These are phyloP conservation scores for Juglanconis oblonga DNA, from an alignment of 2,329 filamentous ascomycete genomes.

Conservation along the genomic window DNA sequence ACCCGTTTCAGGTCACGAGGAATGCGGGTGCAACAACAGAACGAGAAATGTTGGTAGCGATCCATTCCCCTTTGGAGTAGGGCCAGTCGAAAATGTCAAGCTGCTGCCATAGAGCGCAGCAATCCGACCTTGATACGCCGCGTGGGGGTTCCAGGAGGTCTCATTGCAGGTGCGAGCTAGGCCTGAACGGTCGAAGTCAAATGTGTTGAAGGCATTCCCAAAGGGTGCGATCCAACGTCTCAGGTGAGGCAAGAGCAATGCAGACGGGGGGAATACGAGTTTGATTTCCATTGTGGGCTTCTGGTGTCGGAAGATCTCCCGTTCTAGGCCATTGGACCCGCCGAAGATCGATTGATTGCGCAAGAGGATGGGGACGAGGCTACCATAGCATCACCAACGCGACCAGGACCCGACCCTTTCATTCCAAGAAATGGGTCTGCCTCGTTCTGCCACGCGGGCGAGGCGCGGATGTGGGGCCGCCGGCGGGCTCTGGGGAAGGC, in stretches of 20 bases:
- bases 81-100: not conserved
- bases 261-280: conserved; percentile 6
- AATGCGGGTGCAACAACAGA: not conserved
- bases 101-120: not conserved
- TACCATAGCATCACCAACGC: no score
- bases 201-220: conserved; percentile 12
- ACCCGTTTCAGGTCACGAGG: not conserved
- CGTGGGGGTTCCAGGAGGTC: conserved; percentile 4
- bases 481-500: no score
- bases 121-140: not conserved
- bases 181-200: conserved; percentile 11
- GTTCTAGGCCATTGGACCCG: not conserved
- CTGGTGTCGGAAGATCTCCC: not conserved
- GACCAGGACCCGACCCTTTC: no score
- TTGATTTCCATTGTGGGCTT: not conserved
- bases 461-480: no score
- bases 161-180: not conserved
- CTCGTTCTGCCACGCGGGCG: no score
- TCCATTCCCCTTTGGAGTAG: no score
- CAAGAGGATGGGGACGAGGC: not conserved
- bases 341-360: not conserved
- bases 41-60: not conserved
- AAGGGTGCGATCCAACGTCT: conserved; percentile 4
- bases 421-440: no score
- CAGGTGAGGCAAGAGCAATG: conserved; percentile 8